Conservation (phyloP, 2,329 filamentous ascomycete species). For the Didymella keratinophila region DNA sequence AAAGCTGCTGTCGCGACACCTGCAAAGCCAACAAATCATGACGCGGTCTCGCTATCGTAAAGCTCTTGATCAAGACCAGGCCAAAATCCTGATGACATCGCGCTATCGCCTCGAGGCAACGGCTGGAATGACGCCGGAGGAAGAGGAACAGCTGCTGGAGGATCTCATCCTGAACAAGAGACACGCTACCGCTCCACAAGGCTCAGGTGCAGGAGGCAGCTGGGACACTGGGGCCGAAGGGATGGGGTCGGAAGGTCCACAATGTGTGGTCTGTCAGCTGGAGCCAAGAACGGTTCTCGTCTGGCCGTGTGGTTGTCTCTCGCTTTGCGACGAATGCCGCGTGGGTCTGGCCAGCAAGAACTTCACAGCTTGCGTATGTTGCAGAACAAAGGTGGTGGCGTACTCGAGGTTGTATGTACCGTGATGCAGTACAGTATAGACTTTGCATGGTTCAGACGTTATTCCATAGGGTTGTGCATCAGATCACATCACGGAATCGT, state of each 20-base stretch:
- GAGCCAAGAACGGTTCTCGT: constrained; percentile 87
- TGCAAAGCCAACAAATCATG: constrained; percentile 74
- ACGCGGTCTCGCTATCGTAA: constrained; percentile 81
- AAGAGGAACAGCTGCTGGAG: constrained; percentile 67
- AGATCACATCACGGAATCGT: background rate
- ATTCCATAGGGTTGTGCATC: background rate
- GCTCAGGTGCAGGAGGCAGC: constrained; percentile 45
- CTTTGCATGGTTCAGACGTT: background rate
- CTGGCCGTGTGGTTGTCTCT: constrained; percentile 95
- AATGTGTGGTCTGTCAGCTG: constrained; percentile 92
- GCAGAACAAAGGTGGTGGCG: constrained; percentile 83
- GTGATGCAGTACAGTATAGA: constrained; percentile 40
- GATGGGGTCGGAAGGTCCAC: constrained; percentile 76
- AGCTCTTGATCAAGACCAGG: constrained; percentile 72
- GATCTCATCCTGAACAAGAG: constrained; percentile 65
- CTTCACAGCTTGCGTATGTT: constrained; percentile 95
- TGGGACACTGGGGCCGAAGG: constrained; percentile 78
- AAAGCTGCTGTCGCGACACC: constrained; percentile 78
- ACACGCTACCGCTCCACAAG: constrained; percentile 47
- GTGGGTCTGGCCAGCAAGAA: constrained; percentile 96
- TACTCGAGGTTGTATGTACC: constrained; percentile 94
- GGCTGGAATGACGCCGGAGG: constrained; percentile 55
- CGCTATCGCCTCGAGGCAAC: constrained; percentile 42
- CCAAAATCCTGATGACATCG: constrained; percentile 67
- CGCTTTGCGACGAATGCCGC: constrained; percentile 92